Base-by-base conservation (phyloP, 108 stramenopile genomes). In the Pseudonitzschia multistriata region DNA sequence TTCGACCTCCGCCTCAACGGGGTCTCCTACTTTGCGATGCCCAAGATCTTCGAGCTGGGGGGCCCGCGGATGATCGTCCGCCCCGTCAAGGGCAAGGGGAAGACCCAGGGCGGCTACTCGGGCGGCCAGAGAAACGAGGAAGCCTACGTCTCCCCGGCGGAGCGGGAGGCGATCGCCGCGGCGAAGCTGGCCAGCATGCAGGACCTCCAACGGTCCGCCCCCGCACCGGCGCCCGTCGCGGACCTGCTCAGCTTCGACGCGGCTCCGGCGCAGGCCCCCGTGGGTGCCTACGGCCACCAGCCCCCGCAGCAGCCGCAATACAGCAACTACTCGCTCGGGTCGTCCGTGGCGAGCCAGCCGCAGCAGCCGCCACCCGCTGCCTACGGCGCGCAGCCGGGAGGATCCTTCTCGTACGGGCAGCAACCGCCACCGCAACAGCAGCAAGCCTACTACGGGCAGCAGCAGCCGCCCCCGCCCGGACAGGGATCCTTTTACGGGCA, bases 1-100 rank as follows among this genome's bases (percentile, higher is more conserved):
- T 86, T 86, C 60, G 81, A 86, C 60, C 79, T 86, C 68, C 49
- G 80, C 21, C 17, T 86, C 65, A 79, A 79, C 37, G 82, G 82
- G 8, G 45, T 83, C 5, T 71, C 66, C 47, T 83, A 72, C 68
- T 86, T 86, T 74, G 6, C 27, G 7, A 78, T 86, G 48, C 67
- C 77, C 60, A 76, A 78, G 24, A 86, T 86, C 54, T 86, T 70
- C 49, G 70, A 86, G 49, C 64, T 86, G 52, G 85, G 85, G 45
- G 78, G 81, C 14, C 70, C 81, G 29, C 56, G 45, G 15, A 81
- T 85, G 83, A 61, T 66, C 30, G 62, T 42, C 36, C 70, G 83
- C 28, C 66, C 71, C 17, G 66, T 67, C 25, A 52, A 57, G 29
- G 37, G 63, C n/a, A 45, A 47, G 28, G 65, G 70, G 21, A 34